Evolutionary conservation across 2,329 filamentous ascomycete genomes (phyloP).

Genomic region (Pseudocercospora eumusae): DNA sequence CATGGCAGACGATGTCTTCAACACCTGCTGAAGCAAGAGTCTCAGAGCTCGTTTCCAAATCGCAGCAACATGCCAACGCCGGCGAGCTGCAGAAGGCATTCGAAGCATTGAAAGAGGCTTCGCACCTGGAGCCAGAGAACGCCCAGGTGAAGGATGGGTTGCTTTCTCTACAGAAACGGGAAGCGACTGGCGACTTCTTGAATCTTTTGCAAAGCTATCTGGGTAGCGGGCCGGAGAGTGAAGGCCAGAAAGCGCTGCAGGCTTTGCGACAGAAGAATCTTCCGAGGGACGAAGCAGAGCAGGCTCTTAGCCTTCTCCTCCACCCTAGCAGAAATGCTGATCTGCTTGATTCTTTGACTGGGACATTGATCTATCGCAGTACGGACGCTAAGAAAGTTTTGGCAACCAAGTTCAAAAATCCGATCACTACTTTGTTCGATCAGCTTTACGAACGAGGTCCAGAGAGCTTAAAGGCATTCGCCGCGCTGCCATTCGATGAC

Average conservation of each 20-base stretch:
- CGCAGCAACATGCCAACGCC: conserved; percentile 28
- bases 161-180: conserved; percentile 41
- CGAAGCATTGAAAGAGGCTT: conserved; percentile 48
- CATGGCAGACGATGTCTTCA: conserved; percentile 33
- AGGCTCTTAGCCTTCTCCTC: conserved; percentile 47
- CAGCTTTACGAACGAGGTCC: conserved; percentile 49
- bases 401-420: conserved; percentile 41
- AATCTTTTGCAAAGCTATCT: conserved; percentile 32
- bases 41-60: conserved; percentile 28
- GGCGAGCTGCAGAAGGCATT: conserved; percentile 45
- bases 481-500: conserved; percentile 47
- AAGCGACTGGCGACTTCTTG: conserved; percentile 29
- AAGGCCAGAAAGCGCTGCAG: conserved; percentile 45
- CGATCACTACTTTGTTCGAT: conserved; percentile 48
- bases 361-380: conserved; percentile 35
- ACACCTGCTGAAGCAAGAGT: conserved; percentile 27
- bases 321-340: conserved; percentile 39
- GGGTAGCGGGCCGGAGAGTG: conserved; percentile 38
- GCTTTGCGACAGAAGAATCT: conserved; percentile 37
- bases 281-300: conserved; percentile 42
- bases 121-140: conserved; percentile 47
- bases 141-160: conserved; percentile 45
- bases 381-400: conserved; percentile 45
- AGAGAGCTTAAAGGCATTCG: conserved; percentile 48
- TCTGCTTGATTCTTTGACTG: conserved; percentile 45